Conservation (phyloP, 192 early-diverging fungal genomes). For the Umbelopsis isabellina region DNA sequence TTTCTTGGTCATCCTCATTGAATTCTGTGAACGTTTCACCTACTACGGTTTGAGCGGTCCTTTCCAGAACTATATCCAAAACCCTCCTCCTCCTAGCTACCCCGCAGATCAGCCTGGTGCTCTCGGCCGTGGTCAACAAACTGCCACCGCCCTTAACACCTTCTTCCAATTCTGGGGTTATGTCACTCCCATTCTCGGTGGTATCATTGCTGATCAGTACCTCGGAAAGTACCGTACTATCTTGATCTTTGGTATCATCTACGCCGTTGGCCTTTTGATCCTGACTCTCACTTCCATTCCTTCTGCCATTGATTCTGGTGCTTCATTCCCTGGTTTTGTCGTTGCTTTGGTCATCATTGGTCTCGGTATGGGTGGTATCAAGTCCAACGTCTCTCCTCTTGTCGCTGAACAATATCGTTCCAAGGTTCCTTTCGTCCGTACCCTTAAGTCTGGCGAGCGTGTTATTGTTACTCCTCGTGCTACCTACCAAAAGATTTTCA, state of each 20-base stretch:
- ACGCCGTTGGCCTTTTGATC: slow-evolving; percentile 65
- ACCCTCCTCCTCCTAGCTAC: slow-evolving; percentile 41
- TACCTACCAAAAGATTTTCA: slow-evolving; percentile 78
- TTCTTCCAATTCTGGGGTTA: slow-evolving; percentile 69
- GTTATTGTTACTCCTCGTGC: slow-evolving; percentile 67
- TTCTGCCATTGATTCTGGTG: slow-evolving; percentile 55
- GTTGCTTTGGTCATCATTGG: slow-evolving; percentile 76
- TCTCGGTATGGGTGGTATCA: slow-evolving; percentile 79
- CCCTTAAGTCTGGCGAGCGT: slow-evolving; percentile 52
- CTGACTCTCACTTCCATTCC: slow-evolving; percentile 66
- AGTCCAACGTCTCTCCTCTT: slow-evolving; percentile 76
- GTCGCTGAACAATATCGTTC: slow-evolving; percentile 72
- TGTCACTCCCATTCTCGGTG: slow-evolving; percentile 62
- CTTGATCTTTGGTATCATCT: slow-evolving; percentile 63
- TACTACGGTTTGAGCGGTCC: slow-evolving; percentile 64
- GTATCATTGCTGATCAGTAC: slow-evolving; percentile 72
- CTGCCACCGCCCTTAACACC: slow-evolving; percentile 58
- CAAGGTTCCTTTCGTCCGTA: slow-evolving; percentile 63
- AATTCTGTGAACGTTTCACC: slow-evolving; percentile 70
- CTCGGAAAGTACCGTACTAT: slow-evolving; percentile 79
- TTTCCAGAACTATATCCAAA: slow-evolving; percentile 64
- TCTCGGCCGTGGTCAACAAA: slow-evolving; percentile 52
- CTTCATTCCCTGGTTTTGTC: slow-evolving; percentile 66
- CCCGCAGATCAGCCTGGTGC: slow-evolving; percentile 45
- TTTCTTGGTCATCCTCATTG: slow-evolving; percentile 59